Evolutionary conservation across 306 rosid genomes (phyloP), one percentile per base, ranked within the genome.

Genomic region (Cucumis sativus): DNA sequence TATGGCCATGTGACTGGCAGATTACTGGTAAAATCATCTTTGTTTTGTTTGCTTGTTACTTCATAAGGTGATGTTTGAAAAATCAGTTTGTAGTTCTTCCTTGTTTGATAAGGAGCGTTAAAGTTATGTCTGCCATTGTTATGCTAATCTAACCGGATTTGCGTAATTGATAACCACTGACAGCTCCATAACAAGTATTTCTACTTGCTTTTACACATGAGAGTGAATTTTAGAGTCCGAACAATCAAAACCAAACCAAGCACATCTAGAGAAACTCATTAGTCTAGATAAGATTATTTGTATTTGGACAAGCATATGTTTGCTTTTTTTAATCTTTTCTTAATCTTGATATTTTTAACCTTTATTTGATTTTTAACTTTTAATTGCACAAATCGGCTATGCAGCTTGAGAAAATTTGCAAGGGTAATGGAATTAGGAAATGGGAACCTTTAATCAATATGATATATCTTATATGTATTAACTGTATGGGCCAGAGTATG

Each of bases 1-100:
- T 89, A 84, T 71, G 91, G 91, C n/a, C 91, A 87, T 80, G 88
- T 89, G 45, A 86, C 90, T 59, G 91, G 94, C 76, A 84, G 88
- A 84, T 83, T 89, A 87, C 77, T 89, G 87, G 91, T 87, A 84
- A 16, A 55, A 10, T 39, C 23, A 54, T 74, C 65, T 54, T 33
- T 74, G 47, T n/a, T 74, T 8, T 37, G 6, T 17, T 30, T 64
- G 10, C 17, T 64, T 6, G 25, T 17, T 37, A 35, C 47, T 35
- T 17, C 17, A 6, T 64, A 35, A 64, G 7, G 71, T 12, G 71
- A 35, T 64, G 47, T 15, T 15, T 7, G 7, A 61, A 59, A 59
- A 59, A 0, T 59, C 16, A 0, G 16, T 59, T 59, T 59, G 21
- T 58, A 10, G 25, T 58, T 58, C 63, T 58, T 58, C 63, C 63